phyloP scores from a whole-genome alignment of 2,329 filamentous ascomycete species.

The Colletotrichum cordylinicola region DNA sequence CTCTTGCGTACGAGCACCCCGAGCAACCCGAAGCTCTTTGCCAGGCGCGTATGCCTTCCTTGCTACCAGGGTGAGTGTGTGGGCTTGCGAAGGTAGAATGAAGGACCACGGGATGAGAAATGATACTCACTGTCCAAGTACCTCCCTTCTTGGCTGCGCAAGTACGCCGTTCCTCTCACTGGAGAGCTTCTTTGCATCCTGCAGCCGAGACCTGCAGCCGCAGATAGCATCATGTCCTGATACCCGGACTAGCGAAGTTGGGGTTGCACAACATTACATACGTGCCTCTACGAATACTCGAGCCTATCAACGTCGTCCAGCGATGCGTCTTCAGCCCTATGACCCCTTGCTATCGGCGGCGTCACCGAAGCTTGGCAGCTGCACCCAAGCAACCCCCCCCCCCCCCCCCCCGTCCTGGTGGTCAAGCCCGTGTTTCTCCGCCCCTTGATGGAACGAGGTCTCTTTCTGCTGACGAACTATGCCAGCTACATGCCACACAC shows the following conservation, averaged over 20 bases:
- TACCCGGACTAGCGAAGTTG: not conserved
- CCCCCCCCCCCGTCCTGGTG: not conserved
- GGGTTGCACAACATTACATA: not conserved
- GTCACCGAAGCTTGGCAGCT: slow-evolving; percentile 19
- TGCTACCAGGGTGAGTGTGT: not conserved
- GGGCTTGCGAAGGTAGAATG: not conserved
- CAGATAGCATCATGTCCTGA: not conserved
- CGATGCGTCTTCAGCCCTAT: slow-evolving; percentile 8
- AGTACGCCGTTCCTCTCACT: not conserved
- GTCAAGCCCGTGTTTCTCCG: not conserved
- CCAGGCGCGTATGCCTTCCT: not conserved
- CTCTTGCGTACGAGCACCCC: not conserved
- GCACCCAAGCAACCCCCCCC: not conserved
- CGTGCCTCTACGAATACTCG: not conserved
- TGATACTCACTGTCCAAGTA: not conserved
- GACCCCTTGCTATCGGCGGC: not conserved
- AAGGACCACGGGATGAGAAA: not conserved
- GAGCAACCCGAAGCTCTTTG: not conserved
- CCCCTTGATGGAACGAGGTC: not conserved
- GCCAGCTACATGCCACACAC: not conserved
- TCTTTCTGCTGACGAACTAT: not conserved
- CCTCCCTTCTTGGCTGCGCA: not conserved
- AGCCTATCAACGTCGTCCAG: not conserved
- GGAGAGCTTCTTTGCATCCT: not conserved
- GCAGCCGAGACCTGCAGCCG: not conserved